phyloP scores from a whole-genome alignment of 495 filamentous ascomycete genomes.

The Tuber magnatum region DNA sequence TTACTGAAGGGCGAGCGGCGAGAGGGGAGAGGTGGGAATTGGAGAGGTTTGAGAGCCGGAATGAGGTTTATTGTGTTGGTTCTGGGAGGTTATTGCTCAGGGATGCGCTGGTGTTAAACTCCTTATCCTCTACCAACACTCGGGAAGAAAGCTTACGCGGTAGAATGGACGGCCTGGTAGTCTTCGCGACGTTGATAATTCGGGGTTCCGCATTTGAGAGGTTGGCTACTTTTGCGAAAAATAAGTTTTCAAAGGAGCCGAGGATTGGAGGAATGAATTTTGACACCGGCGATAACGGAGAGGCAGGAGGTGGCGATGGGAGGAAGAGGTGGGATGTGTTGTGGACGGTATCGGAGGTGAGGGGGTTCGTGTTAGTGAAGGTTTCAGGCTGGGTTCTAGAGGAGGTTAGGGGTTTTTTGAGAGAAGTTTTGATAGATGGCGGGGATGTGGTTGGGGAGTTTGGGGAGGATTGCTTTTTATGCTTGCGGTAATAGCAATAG shows the following conservation, averaged over 20 bases:
- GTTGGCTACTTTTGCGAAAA: constrained; percentile 62
- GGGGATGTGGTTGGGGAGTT: constrained; percentile 54
- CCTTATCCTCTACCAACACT: background rate
- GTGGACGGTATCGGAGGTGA: constrained; percentile 78
- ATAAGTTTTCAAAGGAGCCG: constrained; percentile 66
- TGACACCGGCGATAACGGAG: constrained; percentile 41
- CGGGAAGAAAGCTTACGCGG: constrained; percentile 45
- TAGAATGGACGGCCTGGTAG: constrained; percentile 58
- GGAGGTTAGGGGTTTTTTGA: constrained; percentile 56
- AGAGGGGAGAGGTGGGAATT: constrained; percentile 88
- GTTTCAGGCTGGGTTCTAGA: constrained; percentile 62
- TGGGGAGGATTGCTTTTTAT: constrained; percentile 58
- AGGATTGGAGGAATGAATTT: constrained; percentile 59
- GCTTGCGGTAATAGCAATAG: constrained; percentile 46
- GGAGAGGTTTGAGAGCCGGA: constrained; percentile 64
- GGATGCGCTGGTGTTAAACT: constrained; percentile 64
- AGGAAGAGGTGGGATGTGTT: constrained; percentile 57
- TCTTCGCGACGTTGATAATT: constrained; percentile 78
- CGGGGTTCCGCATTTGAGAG: constrained; percentile 62
- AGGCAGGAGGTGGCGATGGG: constrained; percentile 45
- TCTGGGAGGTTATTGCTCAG: constrained; percentile 63
- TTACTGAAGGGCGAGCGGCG: constrained; percentile 75
- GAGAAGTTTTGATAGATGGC: constrained; percentile 49
- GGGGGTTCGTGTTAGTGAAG: constrained; percentile 83
- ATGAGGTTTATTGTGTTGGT: constrained; percentile 61